Evolutionary conservation across 164 flowering plant genomes (phyloP), one percentile per base, ranked within the genome.

Genomic region (Berberis thunbergii): DNA sequence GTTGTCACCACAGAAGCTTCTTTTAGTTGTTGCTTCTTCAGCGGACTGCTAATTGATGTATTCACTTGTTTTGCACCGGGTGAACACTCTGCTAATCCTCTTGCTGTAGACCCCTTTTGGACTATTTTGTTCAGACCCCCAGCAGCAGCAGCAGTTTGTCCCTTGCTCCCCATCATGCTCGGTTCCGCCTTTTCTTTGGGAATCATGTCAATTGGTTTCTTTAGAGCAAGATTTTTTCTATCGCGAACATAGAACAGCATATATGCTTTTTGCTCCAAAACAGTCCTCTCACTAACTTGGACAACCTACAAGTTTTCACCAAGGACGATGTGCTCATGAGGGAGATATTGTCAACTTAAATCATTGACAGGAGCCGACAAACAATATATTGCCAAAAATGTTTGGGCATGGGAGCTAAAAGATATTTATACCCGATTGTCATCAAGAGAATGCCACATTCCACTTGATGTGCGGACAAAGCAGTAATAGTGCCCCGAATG

Each of bases 201-300:
- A 43, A 68, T 67, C 54, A 59, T 61, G 50, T 71, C 76, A 54
- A 56, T 53, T 59, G 83, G 72, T 65, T 83, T 88, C 72, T 72
- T 86, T 10, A 77, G 66, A 54, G 61, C 57, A 59, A 63, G 8
- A 64, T 66, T 76, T 72, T 44, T 80, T 70, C 84, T 77, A 69
- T 91, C 91, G 57, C 89, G 88, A 26, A 86, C 83, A 79, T 91
- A 95, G 65, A 95, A 95, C 67, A 95, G 69, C 97, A 95, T 95
- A 72, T 95, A 95, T 9, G 99, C 99, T 78, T 91, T 86, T 75
- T 95, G 99, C n/a, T 85, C 84, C 69, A 91, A 68, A 54, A 91
- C 97, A 13, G 53, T 71, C 72, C 65, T 81, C 73, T 95, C 94
- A 68, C 79, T 82, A 6, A 89, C 97, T 72, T 81, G 89, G 62